Evolutionary conservation across 345 rosid species (phyloP).

Genomic region (Gossypium herbaceum): DNA sequence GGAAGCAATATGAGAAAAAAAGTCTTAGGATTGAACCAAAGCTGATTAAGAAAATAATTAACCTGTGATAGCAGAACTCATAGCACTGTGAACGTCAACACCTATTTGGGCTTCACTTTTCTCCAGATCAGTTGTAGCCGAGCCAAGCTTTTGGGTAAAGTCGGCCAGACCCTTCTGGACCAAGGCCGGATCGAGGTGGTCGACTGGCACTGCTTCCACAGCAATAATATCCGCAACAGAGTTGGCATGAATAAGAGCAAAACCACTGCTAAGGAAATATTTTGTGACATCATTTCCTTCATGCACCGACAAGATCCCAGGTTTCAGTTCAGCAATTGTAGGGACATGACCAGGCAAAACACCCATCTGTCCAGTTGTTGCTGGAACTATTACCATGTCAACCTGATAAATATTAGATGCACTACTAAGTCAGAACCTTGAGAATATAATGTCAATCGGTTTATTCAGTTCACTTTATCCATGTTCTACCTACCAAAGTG

Average conservation of each 20-base stretch:
- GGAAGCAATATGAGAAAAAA: constrained; percentile 5
- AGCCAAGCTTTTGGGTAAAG: constrained; percentile 62
- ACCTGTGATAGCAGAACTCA: constrained; percentile 58
- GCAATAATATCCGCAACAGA: constrained; percentile 74
- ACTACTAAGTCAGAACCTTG: neutral
- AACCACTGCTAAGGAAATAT: constrained; percentile 86
- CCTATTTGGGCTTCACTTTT: constrained; percentile 94
- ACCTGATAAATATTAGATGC: constrained; percentile 44
- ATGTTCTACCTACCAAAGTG: neutral
- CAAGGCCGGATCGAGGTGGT: constrained; percentile 55
- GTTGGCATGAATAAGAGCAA: constrained; percentile 75
- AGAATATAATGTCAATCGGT: neutral
- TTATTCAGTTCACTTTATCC: neutral
- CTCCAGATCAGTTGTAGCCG: constrained; percentile 73
- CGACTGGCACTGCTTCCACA: constrained; percentile 74
- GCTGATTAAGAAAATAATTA: constrained; percentile 18
- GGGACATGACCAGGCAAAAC: constrained; percentile 86
- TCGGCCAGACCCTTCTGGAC: constrained; percentile 89
- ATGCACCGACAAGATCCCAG: constrained; percentile 81
- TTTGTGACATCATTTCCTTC: constrained; percentile 69
- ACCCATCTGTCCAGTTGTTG: constrained; percentile 93
- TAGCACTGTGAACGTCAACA: constrained; percentile 70
- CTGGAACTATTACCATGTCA: constrained; percentile 92
- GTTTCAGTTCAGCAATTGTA: constrained; percentile 83
- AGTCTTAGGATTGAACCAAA: constrained; percentile 1